phyloP scores from a whole-genome alignment of 2,329 filamentous ascomycete genomes.

The Claviceps fusiformis region DNA sequence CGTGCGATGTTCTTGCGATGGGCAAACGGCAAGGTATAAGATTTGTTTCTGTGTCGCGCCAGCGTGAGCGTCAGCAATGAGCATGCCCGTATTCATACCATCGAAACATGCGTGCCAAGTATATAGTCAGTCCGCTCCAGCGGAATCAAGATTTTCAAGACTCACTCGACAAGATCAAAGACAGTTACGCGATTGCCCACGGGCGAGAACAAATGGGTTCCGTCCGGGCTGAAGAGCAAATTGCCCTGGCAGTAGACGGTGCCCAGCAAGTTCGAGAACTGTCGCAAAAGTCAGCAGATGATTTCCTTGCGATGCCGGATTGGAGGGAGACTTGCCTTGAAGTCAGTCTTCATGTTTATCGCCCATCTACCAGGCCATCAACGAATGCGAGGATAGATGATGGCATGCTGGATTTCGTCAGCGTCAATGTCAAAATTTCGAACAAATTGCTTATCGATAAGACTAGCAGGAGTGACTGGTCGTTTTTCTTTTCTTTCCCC shows the following conservation, averaged over 20 bases:
- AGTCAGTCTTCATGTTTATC: constrained; percentile 91
- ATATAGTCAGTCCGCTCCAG: no score
- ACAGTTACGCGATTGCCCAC: constrained; percentile 93
- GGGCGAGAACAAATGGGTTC: constrained; percentile 86
- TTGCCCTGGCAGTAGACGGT: constrained; percentile 98
- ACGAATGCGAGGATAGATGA: constrained; percentile 6
- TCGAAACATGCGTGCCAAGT: no score
- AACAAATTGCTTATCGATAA: constrained; percentile 12
- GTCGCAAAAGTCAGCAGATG: constrained; percentile 1
- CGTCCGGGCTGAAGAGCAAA: constrained; percentile 90
- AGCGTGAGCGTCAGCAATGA: not conserved
- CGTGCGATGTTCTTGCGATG: constrained; percentile 88
- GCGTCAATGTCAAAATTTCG: constrained; percentile 19
- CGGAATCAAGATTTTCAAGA: not conserved
- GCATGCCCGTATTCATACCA: no score
- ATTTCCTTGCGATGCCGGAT: no score
- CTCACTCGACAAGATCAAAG: constrained; percentile 90
- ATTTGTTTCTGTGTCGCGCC: constrained; percentile 54
- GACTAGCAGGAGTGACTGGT: not conserved
- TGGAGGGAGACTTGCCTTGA: constrained; percentile 52
- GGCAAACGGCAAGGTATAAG: constrained; percentile 73
- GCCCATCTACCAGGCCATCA: constrained; percentile 16
- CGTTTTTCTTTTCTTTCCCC: no score
- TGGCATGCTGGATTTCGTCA: constrained; percentile 4
- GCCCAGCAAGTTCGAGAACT: constrained; percentile 97